These are phyloP conservation scores for Zygoascus sp. DNA, from an alignment of 1,139 yeast species.

Conservation along the genomic window DNA sequence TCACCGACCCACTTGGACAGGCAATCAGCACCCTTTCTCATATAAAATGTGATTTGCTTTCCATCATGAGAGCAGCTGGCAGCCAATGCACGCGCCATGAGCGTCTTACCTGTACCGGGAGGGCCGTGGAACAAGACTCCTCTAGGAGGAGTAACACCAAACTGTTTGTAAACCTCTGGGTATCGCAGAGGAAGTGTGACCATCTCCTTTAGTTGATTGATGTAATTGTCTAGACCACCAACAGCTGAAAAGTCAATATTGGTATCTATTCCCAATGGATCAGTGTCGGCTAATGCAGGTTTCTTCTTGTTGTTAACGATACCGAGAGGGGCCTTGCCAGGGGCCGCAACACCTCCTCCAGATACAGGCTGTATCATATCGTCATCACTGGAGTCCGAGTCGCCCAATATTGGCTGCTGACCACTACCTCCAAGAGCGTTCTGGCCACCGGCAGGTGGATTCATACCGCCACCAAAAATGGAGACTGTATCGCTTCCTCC, in stretches of 20 bases:
- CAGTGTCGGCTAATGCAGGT: slow-evolving; percentile 79
- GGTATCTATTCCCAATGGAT: slow-evolving; percentile 92
- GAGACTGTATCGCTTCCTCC: slow-evolving; percentile 79
- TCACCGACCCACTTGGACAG: slow-evolving; percentile 99
- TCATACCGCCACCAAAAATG: slow-evolving; percentile 88
- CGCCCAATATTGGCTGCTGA: slow-evolving; percentile 34
- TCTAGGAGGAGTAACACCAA: slow-evolving; percentile 92
- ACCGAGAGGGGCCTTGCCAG: slow-evolving; percentile 19
- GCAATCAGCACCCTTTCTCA: slow-evolving; percentile 98
- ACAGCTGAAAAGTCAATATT: slow-evolving; percentile 84
- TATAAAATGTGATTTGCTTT: slow-evolving; percentile 86
- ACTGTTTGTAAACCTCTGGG: slow-evolving; percentile 89
- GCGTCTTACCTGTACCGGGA: slow-evolving; percentile 98
- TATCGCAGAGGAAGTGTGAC: slow-evolving; percentile 87
- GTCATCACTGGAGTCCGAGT: slow-evolving; percentile 71
- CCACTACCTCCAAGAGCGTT: slow-evolving; percentile 12
- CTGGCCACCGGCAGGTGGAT: slow-evolving; percentile 57
- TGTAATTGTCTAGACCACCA: slow-evolving; percentile 90
- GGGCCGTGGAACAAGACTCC: slow-evolving; percentile 99
- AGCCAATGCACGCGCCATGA: slow-evolving; percentile 97
- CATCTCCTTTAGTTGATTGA: slow-evolving; percentile 94
- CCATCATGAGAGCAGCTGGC: slow-evolving; percentile 83
- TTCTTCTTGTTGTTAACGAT: slow-evolving; percentile 43
- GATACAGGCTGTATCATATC: slow-evolving; percentile 19
- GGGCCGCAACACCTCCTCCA: slow-evolving; percentile 15